Base-by-base conservation (phyloP, 805 yeast species). In the Zygosaccharomyces pseudorouxii region DNA sequence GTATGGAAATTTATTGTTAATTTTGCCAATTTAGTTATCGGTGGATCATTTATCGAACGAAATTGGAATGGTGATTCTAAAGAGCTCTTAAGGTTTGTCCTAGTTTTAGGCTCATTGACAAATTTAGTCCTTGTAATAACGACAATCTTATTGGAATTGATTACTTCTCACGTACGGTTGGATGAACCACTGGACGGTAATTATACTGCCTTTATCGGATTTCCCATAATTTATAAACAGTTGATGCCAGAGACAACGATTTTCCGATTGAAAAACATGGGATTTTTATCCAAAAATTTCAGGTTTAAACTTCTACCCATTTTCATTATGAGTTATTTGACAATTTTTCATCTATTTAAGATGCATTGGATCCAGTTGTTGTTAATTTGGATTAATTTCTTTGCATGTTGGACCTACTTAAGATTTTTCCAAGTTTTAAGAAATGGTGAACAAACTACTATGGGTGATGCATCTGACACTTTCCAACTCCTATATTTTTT, bases 391-490 rank as follows among this genome's bases (percentile, higher is more conserved):
- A 38, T 64, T 19, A 80, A 83, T 41, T 89, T 90, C 57, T 66
- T 86, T 42, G 70, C 80, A 2, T 73, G 90, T 14, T 90, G 92
- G 87, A 62, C 70, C 41, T 92, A 89, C 63, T 72, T 90, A 56
- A 76, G 98, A 55, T 90, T 88, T 65, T 82, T 70, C 70, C 93
- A 89, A 38, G 63, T 73, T n/a, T 68, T 82, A 51, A 48, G 40
- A n/a, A 67, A 65, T 10, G 59, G 62, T 11, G 60, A 55, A 29
- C 62, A 73, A 20, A 68, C 82, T 9, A 66, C 77, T 23, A 52
- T 55, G 5, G 97, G 97, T 33, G 97, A 89, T 65, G 95, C 97
- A 0, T 82, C 93, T 0, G 97, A 90, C 56, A 85, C 92, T 1
- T 90, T 90, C 71, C 81, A 86, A 47, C 74, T 90, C 53, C 82